Base-by-base conservation (phyloP, 768 basidiomycete genomes). In the Dioszegia aurantiaca region DNA sequence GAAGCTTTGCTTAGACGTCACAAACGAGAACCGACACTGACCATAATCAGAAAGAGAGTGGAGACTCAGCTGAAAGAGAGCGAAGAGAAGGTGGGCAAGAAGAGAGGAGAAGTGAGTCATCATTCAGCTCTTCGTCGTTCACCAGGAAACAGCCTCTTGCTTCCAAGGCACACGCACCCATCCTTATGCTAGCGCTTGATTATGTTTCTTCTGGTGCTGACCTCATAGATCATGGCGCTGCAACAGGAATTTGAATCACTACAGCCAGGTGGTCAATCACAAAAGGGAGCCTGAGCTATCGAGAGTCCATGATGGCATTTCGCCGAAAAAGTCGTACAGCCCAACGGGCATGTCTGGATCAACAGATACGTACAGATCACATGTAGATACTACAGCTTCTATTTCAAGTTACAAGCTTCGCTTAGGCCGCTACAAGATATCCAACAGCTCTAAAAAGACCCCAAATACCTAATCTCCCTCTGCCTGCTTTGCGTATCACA, bases 41-140 rank as follows among this genome's bases (percentile, higher is more conserved):
- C 28, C 6, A 33, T 9, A 16, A 33, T 33, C 60, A 87, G 86
- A 56, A 87, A 87, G 78, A 83, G 90, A 23, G 84, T 90, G 1
- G 93, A 95, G 76, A 75, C 69, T 8, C 89, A 90, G 73, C 80
- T 97, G 44, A 86, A 88, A 70, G 89, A 93, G 3, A 78, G 87
- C 24, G 84, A 86, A 64, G 81, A 81, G 28, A 88, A 86, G 67
- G 81, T 86, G 54, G 89, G 92, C 64, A 85, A 84, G 71, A 90
- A 88, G 79, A 91, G 88, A 78, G 68, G 78, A 36, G 89, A 95
- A 83, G 93, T 88, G 53, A 55, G 79, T 68, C n/a, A 12, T 31
- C 16, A 12, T 21, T 31, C 17, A 16, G 14, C 26, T 28, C 40
- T 1, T 19, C 21, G 28, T 41, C 31, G 31, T 42, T 40, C 28